These are phyloP conservation scores for Diplodia seriata DNA, from an alignment of 2,329 filamentous ascomycete genomes.

Conservation along the genomic window DNA sequence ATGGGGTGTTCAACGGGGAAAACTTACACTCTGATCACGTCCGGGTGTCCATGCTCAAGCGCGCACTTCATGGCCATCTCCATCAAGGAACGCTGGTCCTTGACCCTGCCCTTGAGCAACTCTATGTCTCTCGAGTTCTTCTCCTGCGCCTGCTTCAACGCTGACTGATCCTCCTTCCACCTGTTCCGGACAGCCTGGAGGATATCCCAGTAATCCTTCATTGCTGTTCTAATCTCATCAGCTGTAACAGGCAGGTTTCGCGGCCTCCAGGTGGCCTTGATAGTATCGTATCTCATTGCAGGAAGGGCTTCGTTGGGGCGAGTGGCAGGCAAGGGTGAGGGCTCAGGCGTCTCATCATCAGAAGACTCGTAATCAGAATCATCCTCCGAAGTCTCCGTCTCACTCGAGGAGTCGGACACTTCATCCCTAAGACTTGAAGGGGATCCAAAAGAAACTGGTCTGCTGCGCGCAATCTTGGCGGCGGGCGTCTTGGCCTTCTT, in stretches of 20 bases:
- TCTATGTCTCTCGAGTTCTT: constrained; percentile 61
- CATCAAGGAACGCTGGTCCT: constrained; percentile 64
- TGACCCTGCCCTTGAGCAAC: constrained; percentile 63
- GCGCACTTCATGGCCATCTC: constrained; percentile 58
- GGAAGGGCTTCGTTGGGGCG: constrained; percentile 61
- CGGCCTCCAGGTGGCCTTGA: constrained; percentile 67
- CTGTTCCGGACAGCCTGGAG: constrained; percentile 65
- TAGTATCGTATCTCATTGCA: constrained; percentile 64
- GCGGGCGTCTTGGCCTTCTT: constrained; percentile 38
- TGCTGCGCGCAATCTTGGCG: constrained; percentile 27
- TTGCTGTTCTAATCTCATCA: constrained; percentile 61
- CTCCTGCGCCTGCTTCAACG: constrained; percentile 64
- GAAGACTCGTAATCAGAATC: constrained; percentile 60
- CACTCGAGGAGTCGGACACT: constrained; percentile 53
- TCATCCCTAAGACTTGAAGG: constrained; percentile 39
- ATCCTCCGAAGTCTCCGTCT: constrained; percentile 57
- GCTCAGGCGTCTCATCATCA: constrained; percentile 61
- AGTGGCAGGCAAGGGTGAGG: constrained; percentile 60
- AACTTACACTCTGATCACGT: constrained; percentile 54
- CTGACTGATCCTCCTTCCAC: constrained; percentile 65
- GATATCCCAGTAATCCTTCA: constrained; percentile 66
- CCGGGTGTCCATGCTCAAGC: constrained; percentile 55
- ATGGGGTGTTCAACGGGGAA: constrained; percentile 25
- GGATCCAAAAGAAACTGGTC: constrained; percentile 26
- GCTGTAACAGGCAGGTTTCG: constrained; percentile 58